Evolutionary conservation across 768 basidiomycete species (phyloP).

Genomic region (Agrocybe praecox): DNA sequence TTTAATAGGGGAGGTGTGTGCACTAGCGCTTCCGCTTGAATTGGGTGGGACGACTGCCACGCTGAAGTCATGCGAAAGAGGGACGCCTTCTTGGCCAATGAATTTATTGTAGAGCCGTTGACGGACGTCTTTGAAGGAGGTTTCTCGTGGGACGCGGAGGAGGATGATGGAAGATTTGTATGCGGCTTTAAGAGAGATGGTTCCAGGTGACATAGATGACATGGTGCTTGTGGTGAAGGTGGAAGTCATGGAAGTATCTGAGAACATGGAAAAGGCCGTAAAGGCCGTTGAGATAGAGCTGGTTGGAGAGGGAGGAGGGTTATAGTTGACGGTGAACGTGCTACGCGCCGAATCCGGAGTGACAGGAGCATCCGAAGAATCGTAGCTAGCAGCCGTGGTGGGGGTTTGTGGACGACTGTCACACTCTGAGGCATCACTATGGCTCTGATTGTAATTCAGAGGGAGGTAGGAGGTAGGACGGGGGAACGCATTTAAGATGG

Average conservation of each 20-base stretch:
- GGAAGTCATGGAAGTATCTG: slow-evolving; percentile 13
- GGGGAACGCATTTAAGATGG: slow-evolving; percentile 41
- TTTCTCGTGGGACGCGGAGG: slow-evolving; percentile 50
- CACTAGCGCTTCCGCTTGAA: not conserved
- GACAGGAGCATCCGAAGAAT: slow-evolving; percentile 5
- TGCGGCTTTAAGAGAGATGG: slow-evolving; percentile 64
- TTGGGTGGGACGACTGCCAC: slow-evolving; percentile 51
- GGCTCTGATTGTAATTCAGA: slow-evolving; percentile 22
- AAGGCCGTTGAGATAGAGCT: slow-evolving; percentile 27
- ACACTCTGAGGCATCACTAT: not conserved
- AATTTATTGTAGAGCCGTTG: slow-evolving; percentile 64
- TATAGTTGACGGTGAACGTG: slow-evolving; percentile 9
- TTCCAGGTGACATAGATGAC: slow-evolving; percentile 30
- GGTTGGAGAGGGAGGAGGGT: slow-evolving; percentile 35
- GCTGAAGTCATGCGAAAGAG: slow-evolving; percentile 52
- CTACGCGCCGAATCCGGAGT: slow-evolving; percentile 10
- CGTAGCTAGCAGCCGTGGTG: slow-evolving; percentile 7
- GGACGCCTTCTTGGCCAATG: slow-evolving; percentile 57
- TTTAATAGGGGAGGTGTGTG: slow-evolving; percentile 20
- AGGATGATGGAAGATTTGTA: slow-evolving; percentile 62
- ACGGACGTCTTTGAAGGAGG: slow-evolving; percentile 51
- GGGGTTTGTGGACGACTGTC: slow-evolving; percentile 37
- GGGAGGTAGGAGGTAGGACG: slow-evolving; percentile 39
- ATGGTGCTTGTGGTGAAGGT: slow-evolving; percentile 29
- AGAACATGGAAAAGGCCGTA: slow-evolving; percentile 6